phyloP scores from a whole-genome alignment of 257 asterid species.

The Solanum appendiculatum region DNA sequence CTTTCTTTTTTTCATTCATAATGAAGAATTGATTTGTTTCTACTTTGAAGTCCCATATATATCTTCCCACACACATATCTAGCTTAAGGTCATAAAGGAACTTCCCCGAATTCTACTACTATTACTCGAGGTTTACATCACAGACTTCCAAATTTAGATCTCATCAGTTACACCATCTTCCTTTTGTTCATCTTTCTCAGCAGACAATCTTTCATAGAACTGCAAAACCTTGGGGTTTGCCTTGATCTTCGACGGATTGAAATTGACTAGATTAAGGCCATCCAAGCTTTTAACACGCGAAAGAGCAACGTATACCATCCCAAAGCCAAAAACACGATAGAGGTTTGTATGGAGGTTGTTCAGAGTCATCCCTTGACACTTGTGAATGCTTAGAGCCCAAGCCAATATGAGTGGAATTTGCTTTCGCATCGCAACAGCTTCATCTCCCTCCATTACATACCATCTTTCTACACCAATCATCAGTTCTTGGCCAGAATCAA shows the following conservation, averaged over 20 bases:
- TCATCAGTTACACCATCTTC: not conserved
- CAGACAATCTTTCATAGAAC: constrained; percentile 31
- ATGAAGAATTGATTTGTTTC: not conserved
- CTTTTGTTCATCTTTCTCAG: not conserved
- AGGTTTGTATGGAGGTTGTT: constrained; percentile 56
- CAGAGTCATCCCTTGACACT: constrained; percentile 78
- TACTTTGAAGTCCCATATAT: not conserved
- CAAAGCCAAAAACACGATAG: constrained; percentile 48
- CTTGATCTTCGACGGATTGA: constrained; percentile 30
- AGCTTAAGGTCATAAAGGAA: not conserved
- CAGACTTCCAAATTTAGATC: not conserved
- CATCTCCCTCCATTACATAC: constrained; percentile 49
- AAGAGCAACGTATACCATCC: constrained; percentile 86
- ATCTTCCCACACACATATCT: not conserved
- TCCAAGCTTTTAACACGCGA: constrained; percentile 55
- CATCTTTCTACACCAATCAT: constrained; percentile 47
- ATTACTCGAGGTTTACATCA: not conserved
- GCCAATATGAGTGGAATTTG: constrained; percentile 72
- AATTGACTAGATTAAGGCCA: constrained; percentile 58
- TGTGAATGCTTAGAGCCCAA: constrained; percentile 89
- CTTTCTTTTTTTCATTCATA: not conserved
- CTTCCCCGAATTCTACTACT: not conserved
- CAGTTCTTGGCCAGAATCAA: constrained; percentile 49
- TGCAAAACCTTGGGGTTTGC: constrained; percentile 73
- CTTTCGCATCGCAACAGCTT: constrained; percentile 39